Conservation (phyloP, 2,329 filamentous ascomycete species). For the Talaromyces rugulosus region DNA sequence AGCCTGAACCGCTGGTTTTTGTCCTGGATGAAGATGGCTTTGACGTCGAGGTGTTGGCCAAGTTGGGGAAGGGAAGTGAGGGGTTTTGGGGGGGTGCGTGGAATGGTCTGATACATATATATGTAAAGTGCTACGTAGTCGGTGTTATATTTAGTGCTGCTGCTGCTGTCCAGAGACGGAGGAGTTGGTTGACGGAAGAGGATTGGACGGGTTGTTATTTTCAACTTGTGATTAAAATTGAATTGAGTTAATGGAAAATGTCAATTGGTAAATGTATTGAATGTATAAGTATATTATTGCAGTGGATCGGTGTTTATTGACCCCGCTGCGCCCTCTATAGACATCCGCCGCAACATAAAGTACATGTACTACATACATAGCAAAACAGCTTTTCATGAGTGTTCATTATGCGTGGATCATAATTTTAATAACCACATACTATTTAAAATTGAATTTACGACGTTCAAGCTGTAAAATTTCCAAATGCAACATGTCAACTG, state of each 20-base stretch:
- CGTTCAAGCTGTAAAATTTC: no score
- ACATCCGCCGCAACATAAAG: no score
- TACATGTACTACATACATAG: no score
- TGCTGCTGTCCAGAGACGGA: background rate
- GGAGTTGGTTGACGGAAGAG: background rate
- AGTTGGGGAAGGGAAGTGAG: slow-evolving; percentile 52
- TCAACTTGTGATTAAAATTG: no score
- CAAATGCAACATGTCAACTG: background rate
- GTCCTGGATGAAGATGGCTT: slow-evolving; percentile 63
- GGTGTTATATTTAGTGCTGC: background rate
- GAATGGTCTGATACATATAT: slow-evolving; percentile 30
- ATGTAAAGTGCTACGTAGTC: no score
- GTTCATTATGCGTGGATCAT: no score
- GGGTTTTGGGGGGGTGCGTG: slow-evolving; percentile 58
- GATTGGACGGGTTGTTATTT: background rate
- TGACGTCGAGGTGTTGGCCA: slow-evolving; percentile 55
- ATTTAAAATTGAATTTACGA: background rate
- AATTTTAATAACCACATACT: background rate
- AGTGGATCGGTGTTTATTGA: no score
- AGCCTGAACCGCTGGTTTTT: slow-evolving; percentile 65
- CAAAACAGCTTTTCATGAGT: no score
- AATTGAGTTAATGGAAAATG: no score
- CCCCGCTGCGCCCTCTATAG: no score
- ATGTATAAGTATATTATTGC: no score
- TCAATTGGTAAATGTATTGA: no score